Base-by-base conservation (phyloP, 2,329 filamentous ascomycete genomes). In the Fusarium pseudograminearum region DNA sequence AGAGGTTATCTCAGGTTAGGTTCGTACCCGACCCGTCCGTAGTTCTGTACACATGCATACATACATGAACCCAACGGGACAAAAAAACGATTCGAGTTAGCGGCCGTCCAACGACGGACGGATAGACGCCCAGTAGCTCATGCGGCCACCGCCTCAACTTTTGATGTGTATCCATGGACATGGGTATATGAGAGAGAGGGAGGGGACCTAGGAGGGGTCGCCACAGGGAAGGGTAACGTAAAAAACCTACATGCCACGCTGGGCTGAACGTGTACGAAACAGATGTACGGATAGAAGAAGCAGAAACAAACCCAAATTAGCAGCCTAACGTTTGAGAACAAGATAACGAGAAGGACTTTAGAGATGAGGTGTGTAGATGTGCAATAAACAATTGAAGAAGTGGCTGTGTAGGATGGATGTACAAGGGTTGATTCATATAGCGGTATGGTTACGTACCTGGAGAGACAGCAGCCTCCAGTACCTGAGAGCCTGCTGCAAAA, bases 101-200 rank as follows among this genome's bases (percentile, higher is more conserved):
- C 61, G 67, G 66, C 61, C 67, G 67, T 69, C 67, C 57, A 53
- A 56, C 66, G 61, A 70, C 57, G 65, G 61, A 69, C 61, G 66
- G 66, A 70, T 70, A 61, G 61, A 55, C 57, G 66, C 57, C 51
- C 30, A 65, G 47, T 46, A 69, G 61, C 61, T 56, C 57, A 69
- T 70, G 61, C 66, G 61, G 53, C 65, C 56, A 65, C 57, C 66
- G 65, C 66, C 66, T 70, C 61, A 66, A 70, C 56, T 56, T 62
- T 62, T 62, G 41, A 44, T 44, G 41, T 26, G 61, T 58, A 57
- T 45, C 58, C 40, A 61, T 60, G 41, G 57, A 36, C 56, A 60
- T 41, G 55, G 57, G 60, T 46, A 44, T 34, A 30, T 18, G 57
- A 61, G 26, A 18, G 41, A 26, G 41, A 16, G 24, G 28, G 45